Evolutionary conservation across 345 rosid species (phyloP).

Genomic region (Pelargonium nanum): DNA sequence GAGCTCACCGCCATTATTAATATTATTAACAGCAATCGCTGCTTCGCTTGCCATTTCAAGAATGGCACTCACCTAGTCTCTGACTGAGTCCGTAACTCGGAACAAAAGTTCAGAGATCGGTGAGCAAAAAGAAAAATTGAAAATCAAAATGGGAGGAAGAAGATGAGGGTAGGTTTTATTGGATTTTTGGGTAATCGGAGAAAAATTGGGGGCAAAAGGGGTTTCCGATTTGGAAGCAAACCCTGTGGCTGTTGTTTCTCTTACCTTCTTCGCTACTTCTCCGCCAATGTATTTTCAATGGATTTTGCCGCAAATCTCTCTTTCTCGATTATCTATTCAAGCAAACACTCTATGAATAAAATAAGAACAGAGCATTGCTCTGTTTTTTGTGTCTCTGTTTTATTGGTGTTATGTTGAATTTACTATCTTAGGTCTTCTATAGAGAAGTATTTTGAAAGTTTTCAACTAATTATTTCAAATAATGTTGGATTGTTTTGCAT

Average conservation of each 20-base stretch:
- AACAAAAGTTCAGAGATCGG: background rate
- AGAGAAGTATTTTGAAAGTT: too few relatives aligned
- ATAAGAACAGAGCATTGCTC: too few relatives aligned
- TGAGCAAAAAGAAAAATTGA: background rate
- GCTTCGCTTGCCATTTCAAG: background rate
- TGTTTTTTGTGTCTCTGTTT: too few relatives aligned
- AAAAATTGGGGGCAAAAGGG: background rate
- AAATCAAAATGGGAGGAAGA: background rate
- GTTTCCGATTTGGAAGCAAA: background rate
- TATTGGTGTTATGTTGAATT: too few relatives aligned
- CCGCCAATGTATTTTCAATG: background rate
- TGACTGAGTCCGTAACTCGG: background rate
- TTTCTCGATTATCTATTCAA: background rate
- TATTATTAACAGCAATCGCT: background rate
- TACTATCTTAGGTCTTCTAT: background rate
- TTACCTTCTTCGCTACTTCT: background rate
- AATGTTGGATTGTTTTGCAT: too few relatives aligned
- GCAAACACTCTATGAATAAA: background rate
- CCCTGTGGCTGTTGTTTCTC: background rate
- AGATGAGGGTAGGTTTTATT: too few relatives aligned
- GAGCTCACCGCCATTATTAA: too few relatives aligned
- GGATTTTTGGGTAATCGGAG: background rate
- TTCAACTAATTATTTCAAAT: too few relatives aligned
- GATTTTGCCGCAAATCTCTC: background rate
- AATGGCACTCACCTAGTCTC: background rate